These are phyloP conservation scores for Xerocomus nothofagi DNA, from an alignment of 1,284 basidiomycete genomes.

Conservation along the genomic window DNA sequence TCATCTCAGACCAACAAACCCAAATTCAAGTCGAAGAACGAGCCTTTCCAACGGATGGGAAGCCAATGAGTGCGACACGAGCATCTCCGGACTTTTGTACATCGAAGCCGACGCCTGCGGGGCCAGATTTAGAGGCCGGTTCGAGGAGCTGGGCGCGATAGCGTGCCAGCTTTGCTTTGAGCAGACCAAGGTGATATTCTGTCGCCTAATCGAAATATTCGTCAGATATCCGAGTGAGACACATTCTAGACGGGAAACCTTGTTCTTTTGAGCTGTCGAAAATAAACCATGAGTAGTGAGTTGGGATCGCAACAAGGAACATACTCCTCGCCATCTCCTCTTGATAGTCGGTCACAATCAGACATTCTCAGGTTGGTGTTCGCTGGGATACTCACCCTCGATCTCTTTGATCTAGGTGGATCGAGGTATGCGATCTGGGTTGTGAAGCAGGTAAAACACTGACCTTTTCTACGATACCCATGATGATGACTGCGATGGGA, in stretches of 20 bases:
- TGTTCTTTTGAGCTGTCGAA: slow-evolving; percentile 84
- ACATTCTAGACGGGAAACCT: slow-evolving; percentile 42
- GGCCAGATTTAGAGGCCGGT: slow-evolving; percentile 78
- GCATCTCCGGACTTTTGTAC: slow-evolving; percentile 95
- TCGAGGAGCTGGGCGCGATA: slow-evolving; percentile 90
- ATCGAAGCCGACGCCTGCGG: slow-evolving; percentile 87
- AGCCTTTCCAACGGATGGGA: slow-evolving; percentile 92
- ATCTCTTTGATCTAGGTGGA: slow-evolving; percentile 81
- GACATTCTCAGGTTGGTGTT: neutral
- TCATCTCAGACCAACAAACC: slow-evolving; percentile 10
- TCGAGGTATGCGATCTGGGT: neutral
- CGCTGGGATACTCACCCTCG: slow-evolving; percentile 60
- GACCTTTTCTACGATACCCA: slow-evolving; percentile 92
- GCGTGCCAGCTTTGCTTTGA: slow-evolving; percentile 90
- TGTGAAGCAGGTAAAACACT: slow-evolving; percentile 2
- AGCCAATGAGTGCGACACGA: slow-evolving; percentile 90
- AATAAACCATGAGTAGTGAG: slow-evolving; percentile 3
- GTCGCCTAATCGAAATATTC: slow-evolving; percentile 63
- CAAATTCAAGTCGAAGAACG: slow-evolving; percentile 9
- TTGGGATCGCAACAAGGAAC: slow-evolving; percentile 1
- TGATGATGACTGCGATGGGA: slow-evolving; percentile 48
- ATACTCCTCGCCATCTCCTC: slow-evolving; percentile 91
- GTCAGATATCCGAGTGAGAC: slow-evolving; percentile 17
- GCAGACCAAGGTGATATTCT: slow-evolving; percentile 85
- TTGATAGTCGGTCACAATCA: slow-evolving; percentile 35